phyloP scores from a whole-genome alignment of 1,284 basidiomycete species.

The Rhizopogon parksii region DNA sequence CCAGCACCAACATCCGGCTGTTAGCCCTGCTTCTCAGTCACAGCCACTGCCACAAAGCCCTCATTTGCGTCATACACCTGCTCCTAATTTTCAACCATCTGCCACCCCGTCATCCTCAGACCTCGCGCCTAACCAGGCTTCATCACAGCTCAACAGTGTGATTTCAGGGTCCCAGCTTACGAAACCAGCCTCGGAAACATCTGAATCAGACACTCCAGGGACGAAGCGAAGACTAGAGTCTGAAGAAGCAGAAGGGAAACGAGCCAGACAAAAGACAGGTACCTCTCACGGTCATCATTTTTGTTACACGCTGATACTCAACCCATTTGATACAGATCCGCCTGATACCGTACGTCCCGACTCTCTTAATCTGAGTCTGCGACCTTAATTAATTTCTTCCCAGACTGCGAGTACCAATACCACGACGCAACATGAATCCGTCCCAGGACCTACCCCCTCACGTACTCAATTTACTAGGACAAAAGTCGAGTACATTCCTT shows the following conservation, averaged over 20 bases:
- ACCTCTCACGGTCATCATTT: conserved; percentile 4
- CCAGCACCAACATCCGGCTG: conserved; percentile 21
- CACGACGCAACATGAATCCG: conserved; percentile 11
- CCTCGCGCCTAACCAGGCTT: not conserved
- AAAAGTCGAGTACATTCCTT: conserved; percentile 87
- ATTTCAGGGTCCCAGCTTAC: conserved; percentile 3
- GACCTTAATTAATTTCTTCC: conserved; percentile 6
- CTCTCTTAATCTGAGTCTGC: conserved; percentile 11
- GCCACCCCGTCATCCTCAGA: not conserved
- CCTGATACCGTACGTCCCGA: conserved; percentile 30
- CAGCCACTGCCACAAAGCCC: conserved; percentile 34
- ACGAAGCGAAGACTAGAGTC: conserved; percentile 64
- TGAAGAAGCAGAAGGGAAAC: conserved; percentile 61
- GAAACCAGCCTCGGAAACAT: conserved; percentile 1
- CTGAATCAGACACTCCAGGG: conserved; percentile 43
- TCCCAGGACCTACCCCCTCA: conserved; percentile 25
- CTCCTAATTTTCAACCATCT: conserved; percentile 13
- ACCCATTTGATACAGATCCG: conserved; percentile 34
- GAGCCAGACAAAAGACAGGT: conserved; percentile 66
- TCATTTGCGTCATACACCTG: conserved; percentile 29
- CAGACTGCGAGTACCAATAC: not conserved
- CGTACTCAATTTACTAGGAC: conserved; percentile 55
- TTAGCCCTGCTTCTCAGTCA: conserved; percentile 27
- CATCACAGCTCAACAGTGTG: not conserved
- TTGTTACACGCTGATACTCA: conserved; percentile 5